A percentile compares a stretch with the other conserved stretches of the same genome.
phyloP scores from a whole-genome alignment of 1,284 basidiomycete genomes.

The Earliella scabrosa region DNA sequence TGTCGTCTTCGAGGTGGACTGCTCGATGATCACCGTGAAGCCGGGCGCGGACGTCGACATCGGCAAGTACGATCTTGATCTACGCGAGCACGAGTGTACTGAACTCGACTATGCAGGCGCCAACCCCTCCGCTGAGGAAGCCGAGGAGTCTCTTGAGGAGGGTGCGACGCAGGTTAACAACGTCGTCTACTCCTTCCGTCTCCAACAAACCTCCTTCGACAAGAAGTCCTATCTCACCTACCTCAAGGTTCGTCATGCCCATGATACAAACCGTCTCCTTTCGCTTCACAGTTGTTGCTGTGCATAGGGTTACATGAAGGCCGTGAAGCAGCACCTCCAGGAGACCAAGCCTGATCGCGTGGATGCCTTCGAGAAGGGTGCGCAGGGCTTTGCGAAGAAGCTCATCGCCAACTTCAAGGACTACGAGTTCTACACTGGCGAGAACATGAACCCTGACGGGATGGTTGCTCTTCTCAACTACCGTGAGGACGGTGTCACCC shows the following conservation, averaged over 20 bases:
- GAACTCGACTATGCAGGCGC: conserved; percentile 57
- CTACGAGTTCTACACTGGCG: conserved; percentile 91
- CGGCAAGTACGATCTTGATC: conserved; percentile 53
- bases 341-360: conserved; percentile 72
- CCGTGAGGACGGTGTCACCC: conserved; percentile 77
- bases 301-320: conserved; percentile 82
- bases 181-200: conserved; percentile 91
- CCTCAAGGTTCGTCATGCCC: too few species aligned
- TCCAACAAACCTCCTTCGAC: conserved; percentile 86
- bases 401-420: conserved; percentile 90
- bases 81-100: conserved; percentile 22
- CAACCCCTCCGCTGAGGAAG: conserved; percentile 92
- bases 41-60: conserved; percentile 88
- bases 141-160: conserved; percentile 83
- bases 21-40: conserved; percentile 76
- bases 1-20: conserved; percentile 92
- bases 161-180: conserved; percentile 86
- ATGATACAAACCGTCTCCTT: too few species aligned
- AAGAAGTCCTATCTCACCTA: conserved; percentile 90
- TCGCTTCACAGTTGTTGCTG: too few species aligned
- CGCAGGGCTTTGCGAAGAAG: conserved; percentile 83
- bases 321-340: conserved; percentile 68
- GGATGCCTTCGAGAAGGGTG: conserved; percentile 84
- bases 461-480: conserved; percentile 92
- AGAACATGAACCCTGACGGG: conserved; percentile 86